These are phyloP conservation scores for Aspergillus proliferans DNA, from an alignment of 2,329 filamentous ascomycete genomes.

Conservation along the genomic window DNA sequence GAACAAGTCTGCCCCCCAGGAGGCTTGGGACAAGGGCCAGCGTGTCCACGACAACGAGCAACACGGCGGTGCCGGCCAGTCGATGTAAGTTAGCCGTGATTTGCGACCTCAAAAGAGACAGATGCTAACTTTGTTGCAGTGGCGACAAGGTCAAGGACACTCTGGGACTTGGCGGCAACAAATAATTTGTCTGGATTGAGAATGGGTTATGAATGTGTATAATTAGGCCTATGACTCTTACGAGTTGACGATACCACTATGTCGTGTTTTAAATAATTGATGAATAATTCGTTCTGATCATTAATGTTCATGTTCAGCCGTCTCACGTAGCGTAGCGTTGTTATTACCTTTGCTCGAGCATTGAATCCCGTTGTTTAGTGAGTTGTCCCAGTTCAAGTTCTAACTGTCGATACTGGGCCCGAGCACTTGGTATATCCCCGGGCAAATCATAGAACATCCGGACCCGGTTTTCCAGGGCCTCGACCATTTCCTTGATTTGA, in stretches of 20 bases:
- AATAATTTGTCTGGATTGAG: slow-evolving; percentile 1
- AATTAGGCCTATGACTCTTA: slow-evolving; percentile 12
- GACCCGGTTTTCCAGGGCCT: slow-evolving; percentile 60
- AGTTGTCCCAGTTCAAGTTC: slow-evolving; percentile 58
- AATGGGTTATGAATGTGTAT: slow-evolving; percentile 1
- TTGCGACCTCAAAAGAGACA: not conserved
- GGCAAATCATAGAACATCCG: slow-evolving; percentile 65
- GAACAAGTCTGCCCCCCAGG: slow-evolving; percentile 51
- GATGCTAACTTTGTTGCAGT: slow-evolving; percentile 14
- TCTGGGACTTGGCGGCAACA: slow-evolving; percentile 33
- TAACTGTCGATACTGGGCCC: slow-evolving; percentile 62
- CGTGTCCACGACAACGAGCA: slow-evolving; percentile 38
- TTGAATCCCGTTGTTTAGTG: slow-evolving; percentile 59
- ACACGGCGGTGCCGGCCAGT: slow-evolving; percentile 33
- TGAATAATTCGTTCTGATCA: not conserved
- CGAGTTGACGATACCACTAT: slow-evolving; percentile 22
- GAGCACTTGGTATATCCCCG: slow-evolving; percentile 62
- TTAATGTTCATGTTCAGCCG: not conserved
- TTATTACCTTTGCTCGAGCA: slow-evolving; percentile 65
- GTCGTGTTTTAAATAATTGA: not conserved
- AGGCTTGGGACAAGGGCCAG: slow-evolving; percentile 45
- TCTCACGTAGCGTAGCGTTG: slow-evolving; percentile 3
- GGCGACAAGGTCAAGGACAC: slow-evolving; percentile 41
- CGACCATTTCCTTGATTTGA: slow-evolving; percentile 55
- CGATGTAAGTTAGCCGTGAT: slow-evolving; percentile 29